Evolutionary conservation across 805 yeast species (phyloP), one percentile per base, ranked within the genome.

Genomic region (Maudiozyma barnettii): DNA sequence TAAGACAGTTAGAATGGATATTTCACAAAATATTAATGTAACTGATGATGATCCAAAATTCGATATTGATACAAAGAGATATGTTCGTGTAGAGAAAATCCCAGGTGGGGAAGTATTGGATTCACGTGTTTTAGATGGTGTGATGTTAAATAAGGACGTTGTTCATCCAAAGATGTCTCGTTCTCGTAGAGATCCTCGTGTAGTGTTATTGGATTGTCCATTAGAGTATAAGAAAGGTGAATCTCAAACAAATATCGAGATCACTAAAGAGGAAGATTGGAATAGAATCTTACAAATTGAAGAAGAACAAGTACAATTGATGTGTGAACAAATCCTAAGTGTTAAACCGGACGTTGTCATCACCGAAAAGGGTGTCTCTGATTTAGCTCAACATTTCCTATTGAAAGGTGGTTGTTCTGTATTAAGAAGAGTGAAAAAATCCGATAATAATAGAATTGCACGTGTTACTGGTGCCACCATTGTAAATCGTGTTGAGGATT

Each of bases 81-180:
- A 88, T 63, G 91, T 84, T 20, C 80, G 96, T 55, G 79, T 93
- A 49, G 99, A 93, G 70, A 93, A 93, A 72, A 84, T 93, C 51
- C 96, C 99, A 40, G 99, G 99, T 61, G 99, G 97, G 39, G 99
- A 93, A 56, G 88, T 93, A 53, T 82, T 87, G 56, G 96, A 91
- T 58, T 81, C 90, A 41, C 75, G 75, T 53, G 96, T 93, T 14
- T 74, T 93, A 60, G 90, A 85, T 60, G 99, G 99, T 53, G 84
- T 91, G 45, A 72, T 93, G 70, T 76, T 93, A 59, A 93, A 93
- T 73, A 93, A 93, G 69, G 99, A 93, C 64, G 95, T 93, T 49
- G 89, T 95, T n/a, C 99, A 93, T 69, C 99, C 99, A 53, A 89
- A 90, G 68, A 93, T 93, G 99, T 82, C 82, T 58, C 81, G 99